A percentile compares a stretch with the other conserved stretches of the same genome.
phyloP scores from a whole-genome alignment of 306 rosid species.

The Mucuna pruriens region DNA sequence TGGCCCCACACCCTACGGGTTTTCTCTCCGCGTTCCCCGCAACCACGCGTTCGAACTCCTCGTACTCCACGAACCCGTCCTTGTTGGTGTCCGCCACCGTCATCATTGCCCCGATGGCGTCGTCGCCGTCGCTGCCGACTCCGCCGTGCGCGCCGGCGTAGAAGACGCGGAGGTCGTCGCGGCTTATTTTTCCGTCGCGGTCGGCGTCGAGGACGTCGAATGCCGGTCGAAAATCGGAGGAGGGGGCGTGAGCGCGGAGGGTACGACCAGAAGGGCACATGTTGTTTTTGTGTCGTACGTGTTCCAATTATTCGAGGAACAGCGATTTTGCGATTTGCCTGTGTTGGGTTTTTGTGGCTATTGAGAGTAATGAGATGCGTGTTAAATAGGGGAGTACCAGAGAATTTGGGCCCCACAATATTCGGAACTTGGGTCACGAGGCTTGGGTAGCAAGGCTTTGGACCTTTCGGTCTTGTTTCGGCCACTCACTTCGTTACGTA shows the following conservation, averaged over 20 bases:
- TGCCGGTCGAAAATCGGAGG: constrained; percentile 61
- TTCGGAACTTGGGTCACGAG: not conserved
- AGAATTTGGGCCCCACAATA: constrained; percentile 28
- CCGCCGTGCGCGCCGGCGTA: constrained; percentile 43
- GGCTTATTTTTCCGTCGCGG: constrained; percentile 80
- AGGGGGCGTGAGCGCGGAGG: not conserved
- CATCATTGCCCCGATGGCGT: constrained; percentile 69
- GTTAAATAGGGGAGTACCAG: not conserved
- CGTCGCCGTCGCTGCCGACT: constrained; percentile 48
- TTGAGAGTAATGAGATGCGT: not conserved
- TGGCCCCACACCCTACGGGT: constrained; percentile 46
- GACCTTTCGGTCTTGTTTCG: not conserved
- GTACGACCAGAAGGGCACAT: constrained; percentile 72
- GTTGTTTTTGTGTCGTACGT: not conserved
- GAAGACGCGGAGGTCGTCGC: constrained; percentile 75
- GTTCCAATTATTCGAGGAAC: not conserved
- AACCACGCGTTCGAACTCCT: constrained; percentile 85
- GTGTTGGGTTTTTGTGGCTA: not conserved
- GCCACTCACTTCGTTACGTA: not conserved
- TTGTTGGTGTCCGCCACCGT: constrained; percentile 75
- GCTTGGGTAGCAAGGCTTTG: constrained; percentile 36
- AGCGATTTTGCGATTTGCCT: not conserved
- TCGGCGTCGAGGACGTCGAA: constrained; percentile 81
- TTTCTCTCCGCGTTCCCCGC: constrained; percentile 32
- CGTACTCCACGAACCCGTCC: constrained; percentile 86